Evolutionary conservation across 208 protist species (phyloP).

Genomic region (Trypanosoma scelopori): DNA sequence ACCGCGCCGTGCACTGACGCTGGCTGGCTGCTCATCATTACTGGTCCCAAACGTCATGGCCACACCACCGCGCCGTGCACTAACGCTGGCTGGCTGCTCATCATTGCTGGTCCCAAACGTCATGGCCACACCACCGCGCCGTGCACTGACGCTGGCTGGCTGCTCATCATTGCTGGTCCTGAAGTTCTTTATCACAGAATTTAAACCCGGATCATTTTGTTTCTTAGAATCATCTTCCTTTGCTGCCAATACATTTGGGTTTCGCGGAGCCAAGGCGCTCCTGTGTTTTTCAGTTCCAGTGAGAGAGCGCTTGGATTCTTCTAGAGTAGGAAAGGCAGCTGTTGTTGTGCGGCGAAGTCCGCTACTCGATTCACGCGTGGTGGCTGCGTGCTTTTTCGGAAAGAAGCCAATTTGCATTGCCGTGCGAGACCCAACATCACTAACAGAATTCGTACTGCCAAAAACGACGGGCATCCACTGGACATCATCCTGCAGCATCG

Average conservation of each 20-base stretch:
- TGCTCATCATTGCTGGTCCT: constrained; percentile 7
- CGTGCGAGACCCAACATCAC: constrained; percentile 60
- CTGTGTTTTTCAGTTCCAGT: constrained; percentile 1
- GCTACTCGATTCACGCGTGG: not conserved
- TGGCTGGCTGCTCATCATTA: constrained; percentile 21
- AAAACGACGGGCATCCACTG: constrained; percentile 75
- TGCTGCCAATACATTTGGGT: constrained; percentile 22
- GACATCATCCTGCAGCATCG: constrained; percentile 52
- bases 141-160: constrained; percentile 7
- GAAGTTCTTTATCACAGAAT: not conserved
- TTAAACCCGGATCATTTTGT: not conserved
- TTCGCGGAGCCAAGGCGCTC: constrained; percentile 20
- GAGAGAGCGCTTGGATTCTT: constrained; percentile 28
- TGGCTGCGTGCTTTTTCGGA: constrained; percentile 12
- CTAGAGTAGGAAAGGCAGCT: constrained; percentile 31
- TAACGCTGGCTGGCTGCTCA: constrained; percentile 13
- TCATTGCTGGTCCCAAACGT: constrained; percentile 32
- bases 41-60: constrained; percentile 26
- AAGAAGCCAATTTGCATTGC: constrained; percentile 75
- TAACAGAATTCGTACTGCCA: constrained; percentile 64
- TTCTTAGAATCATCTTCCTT: not conserved
- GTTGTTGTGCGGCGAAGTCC: not conserved
- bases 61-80: constrained; percentile 24
- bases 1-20: constrained; percentile 16
- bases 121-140: constrained; percentile 43